A percentile compares a stretch with the other conserved stretches of the same genome.
These are phyloP conservation scores for Pseudopithomyces maydicus DNA, from an alignment of 2,329 filamentous ascomycete species.

Conservation along the genomic window DNA sequence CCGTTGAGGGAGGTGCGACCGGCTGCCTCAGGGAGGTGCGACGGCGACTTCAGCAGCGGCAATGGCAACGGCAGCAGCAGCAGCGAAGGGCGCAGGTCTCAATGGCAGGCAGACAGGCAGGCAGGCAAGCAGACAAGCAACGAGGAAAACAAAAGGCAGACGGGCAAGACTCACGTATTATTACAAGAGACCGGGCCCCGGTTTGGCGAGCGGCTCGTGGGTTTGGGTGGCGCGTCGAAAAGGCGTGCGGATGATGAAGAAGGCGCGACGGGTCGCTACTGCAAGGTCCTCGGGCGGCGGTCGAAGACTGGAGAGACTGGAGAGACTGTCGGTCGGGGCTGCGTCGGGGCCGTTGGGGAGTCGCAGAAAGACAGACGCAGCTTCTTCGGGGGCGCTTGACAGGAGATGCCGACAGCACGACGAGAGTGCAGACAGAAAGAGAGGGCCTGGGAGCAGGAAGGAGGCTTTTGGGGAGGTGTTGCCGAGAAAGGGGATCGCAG, in stretches of 20 bases:
- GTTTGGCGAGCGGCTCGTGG: conserved; percentile 9
- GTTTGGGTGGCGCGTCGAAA: conserved; percentile 21
- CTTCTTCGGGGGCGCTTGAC: conserved; percentile 29
- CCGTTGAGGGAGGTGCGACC: not conserved
- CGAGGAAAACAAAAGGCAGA: not conserved
- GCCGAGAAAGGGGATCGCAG: conserved; percentile 5
- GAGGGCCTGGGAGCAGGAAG: conserved; percentile 11
- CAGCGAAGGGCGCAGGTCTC: conserved; percentile 11
- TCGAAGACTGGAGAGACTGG: too few relatives aligned
- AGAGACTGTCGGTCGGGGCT: conserved; percentile 20
- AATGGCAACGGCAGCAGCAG: not conserved
- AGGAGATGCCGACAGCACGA: conserved; percentile 21
- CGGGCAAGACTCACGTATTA: conserved; percentile 34
- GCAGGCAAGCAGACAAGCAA: conserved; percentile 2
- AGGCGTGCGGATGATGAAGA: conserved; percentile 30
- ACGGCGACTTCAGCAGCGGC: not conserved
- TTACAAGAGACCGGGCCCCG: conserved; percentile 21
- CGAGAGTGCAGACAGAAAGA: conserved; percentile 18
- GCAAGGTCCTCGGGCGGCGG: conserved; percentile 35
- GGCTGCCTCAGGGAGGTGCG: conserved; percentile 11
- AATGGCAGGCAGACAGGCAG: conserved; percentile 5
- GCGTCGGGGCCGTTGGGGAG: conserved; percentile 19
- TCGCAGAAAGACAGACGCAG: conserved; percentile 31
- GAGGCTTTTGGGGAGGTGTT: conserved; percentile 4
- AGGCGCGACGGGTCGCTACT: conserved; percentile 35